These are phyloP conservation scores for Serendipita vermifera DNA, from an alignment of 768 basidiomycete genomes.

Conservation along the genomic window DNA sequence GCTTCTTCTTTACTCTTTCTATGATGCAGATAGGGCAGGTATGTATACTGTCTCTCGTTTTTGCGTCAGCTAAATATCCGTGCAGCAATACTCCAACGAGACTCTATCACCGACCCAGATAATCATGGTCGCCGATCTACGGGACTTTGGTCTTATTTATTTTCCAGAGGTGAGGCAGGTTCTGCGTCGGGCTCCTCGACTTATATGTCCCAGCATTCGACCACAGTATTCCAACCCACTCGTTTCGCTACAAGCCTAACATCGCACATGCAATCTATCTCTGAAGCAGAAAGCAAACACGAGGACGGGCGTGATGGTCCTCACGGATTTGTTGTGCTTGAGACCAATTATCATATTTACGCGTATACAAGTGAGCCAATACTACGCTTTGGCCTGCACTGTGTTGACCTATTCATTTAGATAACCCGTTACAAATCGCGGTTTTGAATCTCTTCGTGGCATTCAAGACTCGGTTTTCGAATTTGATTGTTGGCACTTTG, in stretches of 20 bases:
- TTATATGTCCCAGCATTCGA: conserved; percentile 37
- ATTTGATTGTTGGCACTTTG: conserved; percentile 90
- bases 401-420: conserved; percentile 29
- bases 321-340: conserved; percentile 86
- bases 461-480: conserved; percentile 88
- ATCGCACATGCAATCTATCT: conserved; percentile 60
- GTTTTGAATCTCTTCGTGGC: conserved; percentile 89
- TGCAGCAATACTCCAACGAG: conserved; percentile 83
- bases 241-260: conserved; percentile 89
- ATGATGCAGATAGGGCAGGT: conserved; percentile 91
- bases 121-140: conserved; percentile 82
- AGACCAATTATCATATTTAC: conserved; percentile 97
- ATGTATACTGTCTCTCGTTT: conserved; percentile 19
- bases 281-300: conserved; percentile 49
- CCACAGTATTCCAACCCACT: conserved; percentile 83
- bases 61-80: not conserved
- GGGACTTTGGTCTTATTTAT: conserved; percentile 91
- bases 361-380: conserved; percentile 75
- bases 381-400: conserved; percentile 10
- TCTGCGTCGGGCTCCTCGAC: not conserved
- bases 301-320: conserved; percentile 43
- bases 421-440: conserved; percentile 91
- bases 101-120: conserved; percentile 64
- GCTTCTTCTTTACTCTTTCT: conserved; percentile 92
- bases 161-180: conserved; percentile 49